These are phyloP conservation scores for Alternaria incomplexa DNA, from an alignment of 2,329 filamentous ascomycete genomes.

Conservation along the genomic window DNA sequence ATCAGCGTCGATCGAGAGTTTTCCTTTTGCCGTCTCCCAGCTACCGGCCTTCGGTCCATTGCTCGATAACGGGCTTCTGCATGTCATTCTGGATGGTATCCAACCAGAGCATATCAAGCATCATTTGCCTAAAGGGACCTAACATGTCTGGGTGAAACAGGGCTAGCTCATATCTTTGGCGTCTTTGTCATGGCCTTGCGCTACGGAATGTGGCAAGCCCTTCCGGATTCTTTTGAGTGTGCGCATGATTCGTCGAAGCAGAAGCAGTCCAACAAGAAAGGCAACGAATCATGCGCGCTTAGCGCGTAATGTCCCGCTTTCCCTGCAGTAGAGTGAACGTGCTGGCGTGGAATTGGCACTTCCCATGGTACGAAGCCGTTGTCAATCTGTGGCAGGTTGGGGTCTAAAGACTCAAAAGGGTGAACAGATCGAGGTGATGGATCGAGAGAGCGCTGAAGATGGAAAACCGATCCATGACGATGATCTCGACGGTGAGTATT, in stretches of 20 bases:
- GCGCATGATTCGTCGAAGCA: slow-evolving; percentile 2
- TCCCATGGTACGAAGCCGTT: neutral
- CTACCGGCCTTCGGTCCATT: neutral
- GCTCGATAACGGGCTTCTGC: neutral
- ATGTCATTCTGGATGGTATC: neutral
- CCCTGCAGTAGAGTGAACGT: neutral
- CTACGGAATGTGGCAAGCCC: slow-evolving; percentile 9
- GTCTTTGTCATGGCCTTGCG: neutral
- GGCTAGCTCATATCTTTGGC: neutral
- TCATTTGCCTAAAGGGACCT: neutral
- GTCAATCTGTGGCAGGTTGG: neutral
- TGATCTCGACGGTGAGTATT: neutral
- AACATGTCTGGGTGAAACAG: neutral
- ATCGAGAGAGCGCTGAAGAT: neutral
- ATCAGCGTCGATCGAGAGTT: neutral
- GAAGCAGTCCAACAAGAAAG: neutral
- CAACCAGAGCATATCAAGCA: neutral
- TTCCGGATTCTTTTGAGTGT: neutral
- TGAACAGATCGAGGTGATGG: neutral
- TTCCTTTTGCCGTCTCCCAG: neutral
- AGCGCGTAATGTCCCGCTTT: neutral
- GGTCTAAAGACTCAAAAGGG: neutral
- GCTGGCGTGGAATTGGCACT: neutral
- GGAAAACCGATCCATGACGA: neutral
- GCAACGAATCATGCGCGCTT: neutral